A percentile compares a stretch with the other conserved stretches of the same genome.
phyloP scores from a whole-genome alignment of 495 filamentous ascomycete genomes.

The Lindgomyces ingoldianus region DNA sequence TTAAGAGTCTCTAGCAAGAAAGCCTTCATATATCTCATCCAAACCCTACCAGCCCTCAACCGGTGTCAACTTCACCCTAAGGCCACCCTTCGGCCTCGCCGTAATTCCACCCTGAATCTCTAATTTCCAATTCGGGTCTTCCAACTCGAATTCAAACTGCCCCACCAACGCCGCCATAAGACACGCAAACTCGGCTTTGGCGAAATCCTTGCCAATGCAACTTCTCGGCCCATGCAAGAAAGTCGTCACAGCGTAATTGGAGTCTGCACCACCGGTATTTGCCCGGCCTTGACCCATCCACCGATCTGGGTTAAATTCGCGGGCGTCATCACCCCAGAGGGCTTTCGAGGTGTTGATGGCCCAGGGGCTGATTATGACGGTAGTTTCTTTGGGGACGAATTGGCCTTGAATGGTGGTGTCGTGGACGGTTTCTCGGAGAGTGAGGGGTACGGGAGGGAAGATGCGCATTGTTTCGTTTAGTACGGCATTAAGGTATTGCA shows the following conservation, averaged over 20 bases:
- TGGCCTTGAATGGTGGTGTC: constrained; percentile 65
- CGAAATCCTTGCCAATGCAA: constrained; percentile 65
- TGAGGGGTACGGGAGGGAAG: constrained; percentile 60
- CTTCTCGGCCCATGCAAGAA: constrained; percentile 53
- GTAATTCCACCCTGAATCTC: constrained; percentile 47
- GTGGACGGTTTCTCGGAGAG: constrained; percentile 61
- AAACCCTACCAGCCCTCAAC: constrained; percentile 19
- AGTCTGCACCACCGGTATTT: constrained; percentile 46
- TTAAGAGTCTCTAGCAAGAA: too few relatives aligned
- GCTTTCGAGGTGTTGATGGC: constrained; percentile 44
- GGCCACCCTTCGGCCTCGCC: constrained; percentile 44
- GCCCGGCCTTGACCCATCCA: constrained; percentile 43
- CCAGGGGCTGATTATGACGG: constrained; percentile 53
- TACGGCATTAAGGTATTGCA: constrained; percentile 63
- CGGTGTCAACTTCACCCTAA: constrained; percentile 28
- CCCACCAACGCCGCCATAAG: constrained; percentile 76
- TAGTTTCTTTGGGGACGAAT: constrained; percentile 58
- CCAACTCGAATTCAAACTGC: constrained; percentile 63
- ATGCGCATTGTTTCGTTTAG: constrained; percentile 63
- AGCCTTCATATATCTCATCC: too few relatives aligned
- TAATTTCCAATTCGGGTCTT: constrained; percentile 37
- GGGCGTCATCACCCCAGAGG: constrained; percentile 47
- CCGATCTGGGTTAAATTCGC: constrained; percentile 50
- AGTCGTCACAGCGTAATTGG: constrained; percentile 46
- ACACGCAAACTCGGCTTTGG: constrained; percentile 79